phyloP scores from a whole-genome alignment of 768 basidiomycete species.

The Suillus hirtellus region DNA sequence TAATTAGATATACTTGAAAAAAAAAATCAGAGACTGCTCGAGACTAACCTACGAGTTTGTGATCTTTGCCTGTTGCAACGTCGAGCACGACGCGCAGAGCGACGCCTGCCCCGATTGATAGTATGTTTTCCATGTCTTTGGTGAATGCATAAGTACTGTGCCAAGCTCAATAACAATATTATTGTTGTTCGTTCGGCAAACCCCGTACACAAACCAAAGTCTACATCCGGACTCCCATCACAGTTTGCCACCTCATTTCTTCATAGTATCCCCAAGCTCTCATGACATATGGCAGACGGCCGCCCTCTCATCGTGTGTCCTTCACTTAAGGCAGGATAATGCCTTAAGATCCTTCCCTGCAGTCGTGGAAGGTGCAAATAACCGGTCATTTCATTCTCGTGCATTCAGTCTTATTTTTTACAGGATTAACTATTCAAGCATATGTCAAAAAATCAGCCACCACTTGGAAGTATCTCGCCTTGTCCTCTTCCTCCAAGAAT shows the following conservation, averaged over 20 bases:
- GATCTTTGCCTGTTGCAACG: constrained; percentile 38
- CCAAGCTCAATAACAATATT: neutral
- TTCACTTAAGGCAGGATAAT: too few species aligned
- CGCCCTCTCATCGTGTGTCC: neutral
- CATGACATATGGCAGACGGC: neutral
- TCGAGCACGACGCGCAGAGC: constrained; percentile 63
- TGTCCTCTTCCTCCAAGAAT: constrained; percentile 42
- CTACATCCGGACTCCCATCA: neutral
- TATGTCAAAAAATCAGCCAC: constrained; percentile 34
- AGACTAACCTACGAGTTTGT: constrained; percentile 31
- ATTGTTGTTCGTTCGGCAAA: neutral
- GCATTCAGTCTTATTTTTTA: neutral
- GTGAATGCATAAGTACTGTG: neutral
- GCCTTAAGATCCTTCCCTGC: neutral
- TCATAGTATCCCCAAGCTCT: neutral
- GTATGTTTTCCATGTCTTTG: constrained; percentile 63
- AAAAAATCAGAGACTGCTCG: neutral
- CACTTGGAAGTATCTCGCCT: constrained; percentile 35
- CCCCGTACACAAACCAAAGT: neutral
- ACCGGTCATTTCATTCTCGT: neutral
- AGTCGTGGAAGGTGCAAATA: neutral
- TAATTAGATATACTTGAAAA: neutral
- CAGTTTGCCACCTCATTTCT: neutral
- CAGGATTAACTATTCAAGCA: neutral
- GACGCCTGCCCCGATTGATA: constrained; percentile 69